Evolutionary conservation across 2,329 filamentous ascomycete species (phyloP).

Genomic region (Cercospora beticola): DNA sequence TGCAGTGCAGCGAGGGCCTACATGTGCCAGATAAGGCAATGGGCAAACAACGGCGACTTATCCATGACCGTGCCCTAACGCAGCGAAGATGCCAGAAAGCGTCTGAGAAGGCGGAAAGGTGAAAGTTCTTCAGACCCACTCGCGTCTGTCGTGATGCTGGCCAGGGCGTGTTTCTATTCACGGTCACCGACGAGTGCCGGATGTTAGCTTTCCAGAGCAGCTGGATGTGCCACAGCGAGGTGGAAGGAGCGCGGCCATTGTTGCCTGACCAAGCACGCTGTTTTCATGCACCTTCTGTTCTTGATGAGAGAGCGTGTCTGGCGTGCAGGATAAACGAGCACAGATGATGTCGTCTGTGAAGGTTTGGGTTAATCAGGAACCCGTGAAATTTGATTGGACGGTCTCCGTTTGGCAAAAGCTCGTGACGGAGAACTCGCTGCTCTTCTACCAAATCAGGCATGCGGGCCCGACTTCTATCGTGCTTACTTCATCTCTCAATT

Average conservation of each 20-base stretch:
- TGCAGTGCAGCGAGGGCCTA: background rate
- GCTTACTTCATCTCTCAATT: background rate
- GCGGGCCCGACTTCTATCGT: background rate
- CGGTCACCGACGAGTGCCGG: background rate
- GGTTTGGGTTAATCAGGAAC: background rate
- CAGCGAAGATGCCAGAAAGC: background rate
- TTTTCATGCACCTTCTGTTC: background rate
- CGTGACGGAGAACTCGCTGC: slow-evolving; percentile 1
- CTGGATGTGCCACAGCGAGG: background rate
- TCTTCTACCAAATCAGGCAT: background rate
- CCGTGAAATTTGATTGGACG: background rate
- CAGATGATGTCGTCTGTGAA: background rate
- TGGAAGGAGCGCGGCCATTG: background rate
- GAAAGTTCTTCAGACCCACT: background rate
- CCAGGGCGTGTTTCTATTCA: background rate
- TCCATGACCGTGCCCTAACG: background rate
- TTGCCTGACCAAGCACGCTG: background rate
- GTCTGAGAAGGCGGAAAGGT: background rate
- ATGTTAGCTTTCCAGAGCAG: background rate
- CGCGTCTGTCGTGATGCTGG: background rate
- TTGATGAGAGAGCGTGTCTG: background rate
- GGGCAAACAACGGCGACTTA: background rate
- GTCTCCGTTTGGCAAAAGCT: background rate
- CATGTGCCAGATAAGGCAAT: background rate
- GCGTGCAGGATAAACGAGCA: background rate